These are phyloP conservation scores for Cornus controversa DNA, from an alignment of 148 eudicot genomes.

Conservation along the genomic window DNA sequence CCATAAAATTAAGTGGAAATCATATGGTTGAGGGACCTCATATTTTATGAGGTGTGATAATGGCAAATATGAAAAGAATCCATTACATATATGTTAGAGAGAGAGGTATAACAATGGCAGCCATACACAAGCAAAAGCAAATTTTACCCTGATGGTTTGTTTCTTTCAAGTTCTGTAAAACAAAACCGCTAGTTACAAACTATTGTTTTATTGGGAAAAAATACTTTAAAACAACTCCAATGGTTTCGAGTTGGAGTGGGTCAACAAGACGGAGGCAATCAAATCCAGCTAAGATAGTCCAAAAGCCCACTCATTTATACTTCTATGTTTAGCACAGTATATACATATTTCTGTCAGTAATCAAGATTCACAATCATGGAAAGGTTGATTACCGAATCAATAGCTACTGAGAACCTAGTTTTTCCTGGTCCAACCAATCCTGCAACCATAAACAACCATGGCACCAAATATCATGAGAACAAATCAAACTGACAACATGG, in stretches of 20 bases:
- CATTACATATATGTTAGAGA: neutral
- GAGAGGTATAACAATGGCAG: neutral
- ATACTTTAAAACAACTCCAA: neutral
- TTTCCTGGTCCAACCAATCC: constrained; percentile 65
- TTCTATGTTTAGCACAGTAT: neutral
- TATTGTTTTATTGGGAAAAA: no score
- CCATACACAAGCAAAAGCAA: neutral
- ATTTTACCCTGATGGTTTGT: neutral
- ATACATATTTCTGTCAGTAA: neutral
- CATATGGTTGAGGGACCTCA: no score
- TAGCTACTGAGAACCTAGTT: constrained; percentile 63
- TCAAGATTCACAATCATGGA: neutral
- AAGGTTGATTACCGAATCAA: constrained; percentile 70
- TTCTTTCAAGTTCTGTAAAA: neutral
- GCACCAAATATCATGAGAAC: neutral
- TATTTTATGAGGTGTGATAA: no score
- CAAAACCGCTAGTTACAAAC: neutral
- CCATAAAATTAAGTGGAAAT: no score
- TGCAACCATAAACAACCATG: constrained; percentile 26
- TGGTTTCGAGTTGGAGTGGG: neutral
- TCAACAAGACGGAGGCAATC: neutral
- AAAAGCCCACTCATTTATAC: neutral
- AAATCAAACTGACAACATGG: neutral
- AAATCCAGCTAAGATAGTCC: neutral
- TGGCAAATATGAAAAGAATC: neutral